Percentiles rank a stretch among this genome's conserved stretches.
Conservation (phyloP, 306 rosid genomes). For the Comarum palustre region DNA sequence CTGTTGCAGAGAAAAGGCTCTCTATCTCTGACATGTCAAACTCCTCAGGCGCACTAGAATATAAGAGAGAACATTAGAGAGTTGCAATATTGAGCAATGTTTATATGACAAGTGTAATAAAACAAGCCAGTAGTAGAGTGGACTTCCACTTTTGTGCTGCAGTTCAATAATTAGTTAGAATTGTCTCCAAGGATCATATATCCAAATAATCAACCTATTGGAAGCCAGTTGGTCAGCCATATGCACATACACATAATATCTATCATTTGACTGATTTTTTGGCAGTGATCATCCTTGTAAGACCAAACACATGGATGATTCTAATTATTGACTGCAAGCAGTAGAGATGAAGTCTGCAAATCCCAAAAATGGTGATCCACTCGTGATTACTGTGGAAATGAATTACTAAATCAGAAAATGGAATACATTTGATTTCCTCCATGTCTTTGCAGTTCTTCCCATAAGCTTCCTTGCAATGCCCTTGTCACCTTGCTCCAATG, state of each 20-base stretch:
- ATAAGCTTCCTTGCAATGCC: slow-evolving; percentile 90
- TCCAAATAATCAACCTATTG: slow-evolving; percentile 1
- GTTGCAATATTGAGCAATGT: slow-evolving; percentile 22
- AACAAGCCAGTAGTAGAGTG: not conserved
- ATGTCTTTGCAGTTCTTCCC: slow-evolving; percentile 90
- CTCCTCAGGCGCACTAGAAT: slow-evolving; percentile 80
- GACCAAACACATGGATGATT: not conserved
- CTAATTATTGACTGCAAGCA: not conserved
- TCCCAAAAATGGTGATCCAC: slow-evolving; percentile 5
- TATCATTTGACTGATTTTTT: not conserved
- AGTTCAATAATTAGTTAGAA: slow-evolving; percentile 1
- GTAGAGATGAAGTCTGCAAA: not conserved
- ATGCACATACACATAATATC: not conserved
- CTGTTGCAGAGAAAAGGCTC: slow-evolving; percentile 79
- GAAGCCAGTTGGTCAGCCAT: not conserved
- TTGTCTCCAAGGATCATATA: not conserved
- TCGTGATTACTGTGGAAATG: not conserved
- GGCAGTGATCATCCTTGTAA: slow-evolving; percentile 1
- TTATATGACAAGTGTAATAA: not conserved
- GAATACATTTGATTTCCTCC: slow-evolving; percentile 82
- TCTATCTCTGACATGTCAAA: slow-evolving; percentile 94
- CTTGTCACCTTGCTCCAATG: slow-evolving; percentile 97
- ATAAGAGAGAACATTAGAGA: slow-evolving; percentile 30
- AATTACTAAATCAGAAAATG: slow-evolving; percentile 21
- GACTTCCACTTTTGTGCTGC: not conserved